Evolutionary conservation across 495 filamentous ascomycete genomes (phyloP).

Genomic region (Pseudoneurospora amorphoporcata): DNA sequence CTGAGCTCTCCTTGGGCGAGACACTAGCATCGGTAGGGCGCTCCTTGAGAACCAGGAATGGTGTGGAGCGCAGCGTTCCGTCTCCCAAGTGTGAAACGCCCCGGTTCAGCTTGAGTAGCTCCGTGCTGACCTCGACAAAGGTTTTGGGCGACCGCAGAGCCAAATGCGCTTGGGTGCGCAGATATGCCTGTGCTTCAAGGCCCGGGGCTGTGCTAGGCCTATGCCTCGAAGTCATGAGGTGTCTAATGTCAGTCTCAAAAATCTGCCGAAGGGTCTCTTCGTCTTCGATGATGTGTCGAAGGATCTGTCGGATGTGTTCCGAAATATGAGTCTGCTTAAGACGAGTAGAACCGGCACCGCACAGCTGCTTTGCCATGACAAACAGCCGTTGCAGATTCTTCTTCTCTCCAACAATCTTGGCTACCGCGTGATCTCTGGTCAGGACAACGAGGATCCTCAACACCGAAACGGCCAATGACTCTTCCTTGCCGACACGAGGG

Average conservation of each 20-base stretch:
- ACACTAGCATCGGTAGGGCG: constrained; percentile 20
- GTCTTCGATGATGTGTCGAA: constrained; percentile 92
- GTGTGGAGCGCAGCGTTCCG: constrained; percentile 40
- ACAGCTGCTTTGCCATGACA: constrained; percentile 86
- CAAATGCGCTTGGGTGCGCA: constrained; percentile 70
- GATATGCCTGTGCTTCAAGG: constrained; percentile 46
- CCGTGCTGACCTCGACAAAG: constrained; percentile 85
- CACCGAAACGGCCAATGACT: constrained; percentile 71
- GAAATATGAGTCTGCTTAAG: constrained; percentile 54
- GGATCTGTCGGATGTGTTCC: constrained; percentile 64
- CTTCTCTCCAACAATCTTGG: constrained; percentile 70
- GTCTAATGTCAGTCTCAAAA: constrained; percentile 82
- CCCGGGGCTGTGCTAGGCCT: neutral
- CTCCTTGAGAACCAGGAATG: constrained; percentile 24
- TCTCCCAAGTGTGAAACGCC: constrained; percentile 31
- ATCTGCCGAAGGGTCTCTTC: constrained; percentile 81
- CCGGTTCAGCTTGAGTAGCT: constrained; percentile 64
- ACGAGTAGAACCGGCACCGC: constrained; percentile 60
- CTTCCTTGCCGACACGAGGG: constrained; percentile 77
- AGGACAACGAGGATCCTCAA: constrained; percentile 82
- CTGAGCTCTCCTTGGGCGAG: constrained; percentile 27
- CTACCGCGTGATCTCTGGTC: constrained; percentile 66
- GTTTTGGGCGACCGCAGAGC: constrained; percentile 74
- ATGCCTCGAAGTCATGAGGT: constrained; percentile 39
- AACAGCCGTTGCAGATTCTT: constrained; percentile 83